Base-by-base conservation (phyloP, 2,329 filamentous ascomycete genomes). In the Fusarium papillatum region DNA sequence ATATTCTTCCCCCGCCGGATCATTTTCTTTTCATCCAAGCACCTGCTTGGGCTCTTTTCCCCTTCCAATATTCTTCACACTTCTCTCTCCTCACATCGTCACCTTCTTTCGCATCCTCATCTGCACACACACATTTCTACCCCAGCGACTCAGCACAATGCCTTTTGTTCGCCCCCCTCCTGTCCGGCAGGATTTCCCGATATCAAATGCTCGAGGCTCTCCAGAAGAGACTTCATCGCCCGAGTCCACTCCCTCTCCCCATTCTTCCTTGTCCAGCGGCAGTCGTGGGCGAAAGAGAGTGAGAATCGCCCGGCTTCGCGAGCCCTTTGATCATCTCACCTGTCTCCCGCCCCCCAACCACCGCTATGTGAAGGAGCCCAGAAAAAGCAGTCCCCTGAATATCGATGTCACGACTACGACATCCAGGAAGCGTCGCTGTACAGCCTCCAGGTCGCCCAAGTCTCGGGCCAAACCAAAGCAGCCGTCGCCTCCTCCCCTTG, bases 301-400 rank as follows among this genome's bases (percentile, higher is more conserved):
- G 66, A 71, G 57, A 48, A 29, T 78, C 31, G 48, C 59, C 43
- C 66, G 63, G 19, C 61, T 75, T 41, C 61, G 60, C 38, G 69
- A 70, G 48, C 67, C 66, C 14, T 41, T 55, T 13, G 74, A 78
- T 24, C 61, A 70, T 59, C 77, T 77, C 19, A 39, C 59, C 19
- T 22, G 57, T 39, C 59, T 57, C 36, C 74, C 69, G 10, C 31
- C 61, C n/a, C 62, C 53, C 8, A 66, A 50, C 7, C 72, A 76
- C 26, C 69, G 68, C 31, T 78, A 75, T 41, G 67, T 77, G 22
- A 68, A 59, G 19, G 57, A 66, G 5, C 61, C 68, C n/a, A 72
- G 75, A 29, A 70, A 61, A 19, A 17, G 29, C 22, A 34, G 66
- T 24, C 74, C 76, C 55, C 63, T 73, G 31, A 26, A 46, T 11